phyloP scores from a whole-genome alignment of 1,284 basidiomycete genomes.

The Ganoderma resinaceum region DNA sequence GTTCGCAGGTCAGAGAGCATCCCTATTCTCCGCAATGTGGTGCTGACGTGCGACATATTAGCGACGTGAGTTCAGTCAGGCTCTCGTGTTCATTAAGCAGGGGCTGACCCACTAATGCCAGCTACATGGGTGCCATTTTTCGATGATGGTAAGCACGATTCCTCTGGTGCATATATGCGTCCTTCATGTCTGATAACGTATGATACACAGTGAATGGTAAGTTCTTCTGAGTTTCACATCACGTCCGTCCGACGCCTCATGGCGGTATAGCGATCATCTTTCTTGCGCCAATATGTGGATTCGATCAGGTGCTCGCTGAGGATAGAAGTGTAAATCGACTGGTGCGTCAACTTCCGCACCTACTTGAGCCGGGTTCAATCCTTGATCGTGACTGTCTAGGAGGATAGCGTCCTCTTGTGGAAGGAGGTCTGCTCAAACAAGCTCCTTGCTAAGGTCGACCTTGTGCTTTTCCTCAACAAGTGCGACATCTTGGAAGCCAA shows the following conservation, averaged over 20 bases:
- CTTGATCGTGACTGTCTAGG: conserved; percentile 47
- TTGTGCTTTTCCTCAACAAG: conserved; percentile 83
- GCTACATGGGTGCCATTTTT: conserved; percentile 80
- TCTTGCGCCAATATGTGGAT: conserved; percentile 80
- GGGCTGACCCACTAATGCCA: conserved; percentile 32
- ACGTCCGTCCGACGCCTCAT: background rate
- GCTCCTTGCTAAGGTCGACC: conserved; percentile 72
- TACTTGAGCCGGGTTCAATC: conserved; percentile 3
- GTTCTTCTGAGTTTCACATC: conserved; percentile 4
- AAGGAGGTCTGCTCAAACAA: conserved; percentile 79
- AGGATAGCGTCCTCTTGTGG: conserved; percentile 83
- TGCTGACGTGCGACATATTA: conserved; percentile 22
- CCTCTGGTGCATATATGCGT: conserved; percentile 10
- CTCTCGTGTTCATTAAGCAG: background rate
- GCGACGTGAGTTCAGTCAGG: conserved; percentile 41
- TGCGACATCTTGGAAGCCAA: conserved; percentile 78
- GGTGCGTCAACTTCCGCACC: conserved; percentile 45
- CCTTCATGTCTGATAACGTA: conserved; percentile 7
- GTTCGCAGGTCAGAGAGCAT: conserved; percentile 66
- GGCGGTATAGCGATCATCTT: conserved; percentile 69
- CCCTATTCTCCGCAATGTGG: conserved; percentile 14
- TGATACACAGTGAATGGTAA: conserved; percentile 33
- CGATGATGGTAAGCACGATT: conserved; percentile 62
- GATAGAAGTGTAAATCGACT: conserved; percentile 75
- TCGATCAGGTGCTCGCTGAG: conserved; percentile 78